Conservation (phyloP, 768 basidiomycete species). For the Lactarius pseudohatsudake region DNA sequence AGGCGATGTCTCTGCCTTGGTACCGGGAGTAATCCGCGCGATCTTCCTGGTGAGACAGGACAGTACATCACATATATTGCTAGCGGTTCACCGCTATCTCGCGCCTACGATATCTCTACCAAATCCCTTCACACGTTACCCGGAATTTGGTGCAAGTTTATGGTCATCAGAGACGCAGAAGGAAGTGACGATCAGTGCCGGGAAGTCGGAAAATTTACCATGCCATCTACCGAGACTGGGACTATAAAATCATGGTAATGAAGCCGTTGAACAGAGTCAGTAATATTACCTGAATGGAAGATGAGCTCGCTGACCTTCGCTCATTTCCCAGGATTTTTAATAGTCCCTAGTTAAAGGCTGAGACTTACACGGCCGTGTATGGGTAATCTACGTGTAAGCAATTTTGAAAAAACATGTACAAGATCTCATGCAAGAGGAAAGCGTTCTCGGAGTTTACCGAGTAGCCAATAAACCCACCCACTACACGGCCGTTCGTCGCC, state of each 20-base stretch:
- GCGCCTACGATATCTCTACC: background rate
- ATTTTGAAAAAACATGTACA: no score
- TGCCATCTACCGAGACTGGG: background rate
- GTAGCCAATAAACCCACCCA: no score
- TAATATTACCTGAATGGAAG: no score
- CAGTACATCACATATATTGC: background rate
- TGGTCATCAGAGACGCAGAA: conserved; percentile 3
- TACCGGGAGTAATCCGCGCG: background rate
- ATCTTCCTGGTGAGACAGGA: conserved; percentile 7
- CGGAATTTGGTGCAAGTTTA: conserved; percentile 4
- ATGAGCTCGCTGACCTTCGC: no score
- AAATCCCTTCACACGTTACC: background rate
- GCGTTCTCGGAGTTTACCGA: no score
- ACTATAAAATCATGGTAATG: conserved; percentile 5
- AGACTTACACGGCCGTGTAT: no score
- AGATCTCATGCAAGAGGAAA: no score
- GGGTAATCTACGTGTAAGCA: no score
- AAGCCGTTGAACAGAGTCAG: conserved; percentile 4
- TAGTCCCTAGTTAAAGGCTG: no score
- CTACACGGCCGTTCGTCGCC: no score
- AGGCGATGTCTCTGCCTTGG: background rate
- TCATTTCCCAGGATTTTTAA: no score
- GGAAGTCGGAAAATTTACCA: background rate
- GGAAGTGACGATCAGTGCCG: background rate
- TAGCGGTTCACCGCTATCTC: background rate